These are phyloP conservation scores for Fraxinus sp. DNA, from an alignment of 305 asterid genomes.

Conservation along the genomic window DNA sequence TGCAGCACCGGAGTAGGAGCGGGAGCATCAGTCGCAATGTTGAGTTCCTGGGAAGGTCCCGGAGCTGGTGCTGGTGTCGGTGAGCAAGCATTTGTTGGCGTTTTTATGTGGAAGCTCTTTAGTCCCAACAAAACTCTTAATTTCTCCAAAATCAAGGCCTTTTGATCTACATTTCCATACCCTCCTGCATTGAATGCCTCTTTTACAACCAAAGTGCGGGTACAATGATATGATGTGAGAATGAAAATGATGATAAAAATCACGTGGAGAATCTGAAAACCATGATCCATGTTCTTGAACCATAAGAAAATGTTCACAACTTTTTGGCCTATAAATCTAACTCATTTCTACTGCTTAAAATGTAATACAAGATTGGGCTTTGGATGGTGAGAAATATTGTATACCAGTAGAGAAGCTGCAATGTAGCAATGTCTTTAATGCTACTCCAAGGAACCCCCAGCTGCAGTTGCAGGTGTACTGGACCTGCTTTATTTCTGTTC, in stretches of 20 bases:
- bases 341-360: slow-evolving; percentile 27
- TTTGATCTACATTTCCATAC: slow-evolving; percentile 17
- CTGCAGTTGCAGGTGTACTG: slow-evolving; percentile 62
- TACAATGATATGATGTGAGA: slow-evolving; percentile 42
- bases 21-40: slow-evolving; percentile 47
- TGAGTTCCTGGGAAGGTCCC: slow-evolving; percentile 30
- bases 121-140: slow-evolving; percentile 53
- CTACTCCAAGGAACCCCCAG: slow-evolving; percentile 96
- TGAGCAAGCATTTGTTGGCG: slow-evolving; percentile 29
- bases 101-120: slow-evolving; percentile 4
- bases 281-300: slow-evolving; percentile 44
- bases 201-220: slow-evolving; percentile 41
- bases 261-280: slow-evolving; percentile 39
- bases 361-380: slow-evolving; percentile 15
- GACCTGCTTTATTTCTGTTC: slow-evolving; percentile 42
- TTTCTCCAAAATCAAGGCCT: slow-evolving; percentile 33
- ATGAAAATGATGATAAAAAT: slow-evolving; percentile 50
- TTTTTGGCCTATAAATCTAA: slow-evolving; percentile 44
- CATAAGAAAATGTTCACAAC: slow-evolving; percentile 28
- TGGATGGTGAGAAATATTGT: slow-evolving; percentile 40
- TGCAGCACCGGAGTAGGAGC: slow-evolving; percentile 40
- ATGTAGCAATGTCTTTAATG: slow-evolving; percentile 63
- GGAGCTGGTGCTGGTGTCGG: slow-evolving; percentile 45
- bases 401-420: slow-evolving; percentile 23
- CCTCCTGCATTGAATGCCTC: slow-evolving; percentile 34